Evolutionary conservation across 805 yeast species (phyloP).

Genomic region (Candida qinlingensis): DNA sequence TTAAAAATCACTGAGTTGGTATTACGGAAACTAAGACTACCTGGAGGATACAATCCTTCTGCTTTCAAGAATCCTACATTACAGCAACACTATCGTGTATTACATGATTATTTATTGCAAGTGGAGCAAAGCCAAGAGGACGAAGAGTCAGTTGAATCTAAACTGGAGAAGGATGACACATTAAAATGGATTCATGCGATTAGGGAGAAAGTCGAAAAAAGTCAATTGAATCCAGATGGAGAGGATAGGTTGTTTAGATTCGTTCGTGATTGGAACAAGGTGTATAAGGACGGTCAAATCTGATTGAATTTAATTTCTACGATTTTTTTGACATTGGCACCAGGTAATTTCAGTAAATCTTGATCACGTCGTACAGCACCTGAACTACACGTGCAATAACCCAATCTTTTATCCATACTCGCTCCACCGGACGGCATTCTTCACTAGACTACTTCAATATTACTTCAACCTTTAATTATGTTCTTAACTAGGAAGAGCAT

Average conservation of each 20-base stretch:
- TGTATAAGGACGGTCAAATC: conserved; percentile 17
- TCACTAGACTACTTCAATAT: no score
- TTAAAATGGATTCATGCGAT: conserved; percentile 25
- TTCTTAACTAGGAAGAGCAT: no score
- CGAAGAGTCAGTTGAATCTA: conserved; percentile 4
- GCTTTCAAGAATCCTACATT: conserved; percentile 62
- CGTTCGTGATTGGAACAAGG: conserved; percentile 29
- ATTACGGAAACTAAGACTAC: conserved; percentile 35
- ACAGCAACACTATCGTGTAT: conserved; percentile 57
- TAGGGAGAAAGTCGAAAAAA: conserved; percentile 24
- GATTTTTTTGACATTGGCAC: no score
- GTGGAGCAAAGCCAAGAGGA: conserved; percentile 28
- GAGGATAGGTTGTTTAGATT: conserved; percentile 22
- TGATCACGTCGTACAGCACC: no score
- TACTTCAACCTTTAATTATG: no score
- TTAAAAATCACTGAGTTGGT: conserved; percentile 20
- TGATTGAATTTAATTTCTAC: not conserved
- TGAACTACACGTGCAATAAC: no score
- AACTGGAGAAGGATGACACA: conserved; percentile 31
- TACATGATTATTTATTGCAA: conserved; percentile 65
- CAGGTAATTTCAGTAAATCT: no score
- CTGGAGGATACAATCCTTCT: conserved; percentile 48
- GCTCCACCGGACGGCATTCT: no score
- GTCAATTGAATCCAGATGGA: conserved; percentile 18
- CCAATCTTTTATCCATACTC: no score